phyloP scores from a whole-genome alignment of 1,284 basidiomycete genomes.

The Singerocomus inundabilis region DNA sequence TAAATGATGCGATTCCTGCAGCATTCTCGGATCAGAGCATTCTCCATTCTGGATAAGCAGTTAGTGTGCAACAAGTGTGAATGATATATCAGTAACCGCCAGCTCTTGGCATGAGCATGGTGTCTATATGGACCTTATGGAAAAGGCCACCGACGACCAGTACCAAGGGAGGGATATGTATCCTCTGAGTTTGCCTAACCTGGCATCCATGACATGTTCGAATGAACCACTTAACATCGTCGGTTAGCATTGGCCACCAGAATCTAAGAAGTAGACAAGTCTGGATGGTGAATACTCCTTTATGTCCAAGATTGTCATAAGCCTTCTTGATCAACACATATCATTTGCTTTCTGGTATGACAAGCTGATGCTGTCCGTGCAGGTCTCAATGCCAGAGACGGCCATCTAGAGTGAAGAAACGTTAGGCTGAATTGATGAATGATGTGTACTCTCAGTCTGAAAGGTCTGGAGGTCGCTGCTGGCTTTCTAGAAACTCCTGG shows the following conservation, averaged over 20 bases:
- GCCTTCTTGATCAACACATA: neutral
- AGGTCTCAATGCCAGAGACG: neutral
- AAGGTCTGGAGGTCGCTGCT: no score
- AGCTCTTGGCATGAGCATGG: neutral
- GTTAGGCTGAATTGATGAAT: no score
- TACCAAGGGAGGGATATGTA: neutral
- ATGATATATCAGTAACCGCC: neutral
- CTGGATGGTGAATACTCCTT: neutral
- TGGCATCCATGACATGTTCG: neutral
- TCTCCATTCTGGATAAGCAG: neutral
- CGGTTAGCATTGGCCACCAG: neutral
- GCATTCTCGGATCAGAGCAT: neutral
- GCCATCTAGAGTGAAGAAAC: no score
- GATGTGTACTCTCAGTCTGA: no score
- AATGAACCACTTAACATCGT: neutral
- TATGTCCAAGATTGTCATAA: neutral
- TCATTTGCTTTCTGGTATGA: accelerated
- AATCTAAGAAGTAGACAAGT: neutral
- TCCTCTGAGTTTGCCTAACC: accelerated
- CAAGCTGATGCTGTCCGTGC: neutral
- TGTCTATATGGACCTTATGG: neutral
- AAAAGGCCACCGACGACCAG: neutral
- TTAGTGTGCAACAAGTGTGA: neutral
- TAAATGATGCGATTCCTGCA: neutral
- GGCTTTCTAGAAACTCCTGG: no score